Base-by-base conservation (phyloP, 1,139 yeast species). In the Petasospora fabianii region DNA sequence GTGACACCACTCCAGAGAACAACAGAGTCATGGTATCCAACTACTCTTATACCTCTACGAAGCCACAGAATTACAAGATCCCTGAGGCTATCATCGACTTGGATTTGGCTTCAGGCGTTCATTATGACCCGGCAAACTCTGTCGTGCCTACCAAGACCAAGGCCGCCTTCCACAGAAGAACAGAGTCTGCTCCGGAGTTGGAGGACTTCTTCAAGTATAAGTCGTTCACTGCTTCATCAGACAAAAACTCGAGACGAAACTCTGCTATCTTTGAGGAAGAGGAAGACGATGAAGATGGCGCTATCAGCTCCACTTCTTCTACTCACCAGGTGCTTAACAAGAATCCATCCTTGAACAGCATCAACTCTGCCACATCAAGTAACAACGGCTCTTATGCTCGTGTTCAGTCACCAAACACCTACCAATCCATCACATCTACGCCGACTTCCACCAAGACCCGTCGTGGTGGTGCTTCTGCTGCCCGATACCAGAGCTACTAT, bases 61-160 rank as follows among this genome's bases (percentile, higher is more conserved):
- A 24, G 17, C 39, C 36, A n/a, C 39, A 39, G 21, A 44, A 36
- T 12, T 48, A 44, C 27, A 69, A 70, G 32, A 67, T 75, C 4
- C 84, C 84, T 0, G 80, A 77, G 49, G 82, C 84, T 4, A 68
- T 77, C 24, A 80, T 80, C 28, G 83, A 80, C 51, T 61, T 80
- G 41, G 84, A 80, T 51, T 77, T 76, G 40, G 79, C 80, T 12
- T 60, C 75, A 14, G 71, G 70, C 20, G 46, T 59, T 14, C 46
- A 47, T 29, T 53, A 53, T 27, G 58, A 59, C 32, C 60, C 61
- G 4, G 44, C 53, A 6, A 18, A 39, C 15, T 41, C 47, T 5
- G 33, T 42, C 4, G 35, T 37, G 6, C 38, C 41, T 7, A 34
- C 42, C 10, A 39, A 36, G 13, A 37, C 41, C 7, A 48, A 39